Evolutionary conservation across 768 basidiomycete species (phyloP), one percentile per base, ranked within the genome.

Genomic region (Multifurca ochricompacta): DNA sequence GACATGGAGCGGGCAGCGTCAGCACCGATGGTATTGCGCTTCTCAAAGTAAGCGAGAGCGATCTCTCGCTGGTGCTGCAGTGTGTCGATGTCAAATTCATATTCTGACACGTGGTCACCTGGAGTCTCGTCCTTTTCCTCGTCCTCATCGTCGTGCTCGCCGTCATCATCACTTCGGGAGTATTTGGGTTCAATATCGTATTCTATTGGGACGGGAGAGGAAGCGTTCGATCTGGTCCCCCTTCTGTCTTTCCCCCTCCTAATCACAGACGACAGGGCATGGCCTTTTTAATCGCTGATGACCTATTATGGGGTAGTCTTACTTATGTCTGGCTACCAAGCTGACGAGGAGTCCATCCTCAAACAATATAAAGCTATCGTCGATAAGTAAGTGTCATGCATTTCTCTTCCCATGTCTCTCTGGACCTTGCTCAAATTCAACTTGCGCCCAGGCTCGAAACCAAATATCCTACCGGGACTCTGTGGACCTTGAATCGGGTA

Each of bases 401-500:
- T 6, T 25, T n/a, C 19, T 8, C 27, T 42, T n/a, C 30, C 14
- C n/a, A 14, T 31, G 6, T n/a, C 21, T n/a, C 27, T 27, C 21
- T 3, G 7, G 23, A 4, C n/a, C 16, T 41, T 32, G 28, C 36
- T 42, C 36, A 37, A 23, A 16, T 18, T 32, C 35, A 44, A 52
- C 10, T 9, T 11, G 32, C 25, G 27, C 53, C 11, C 39, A 85
- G 83, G 34, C 68, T 84, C 14, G 77, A 78, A 27, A 54, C 67
- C 0, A 73, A 77, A 19, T 88, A 83, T 62, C 85, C 87, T 0
- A 68, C 74, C 7, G 87, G 87, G 13, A 77, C 83, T 1, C 56
- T 88, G 3, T 90, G 87, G 87, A 80, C 84, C 34, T 66, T 90
- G 34, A 87, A 87, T 59, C 74, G 81, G 52, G 86, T 82, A 56